Percentiles rank a stretch among this genome's conserved stretches.
Conservation (phyloP, 2,329 filamentous ascomycete species). For the Nakataea oryzae region DNA sequence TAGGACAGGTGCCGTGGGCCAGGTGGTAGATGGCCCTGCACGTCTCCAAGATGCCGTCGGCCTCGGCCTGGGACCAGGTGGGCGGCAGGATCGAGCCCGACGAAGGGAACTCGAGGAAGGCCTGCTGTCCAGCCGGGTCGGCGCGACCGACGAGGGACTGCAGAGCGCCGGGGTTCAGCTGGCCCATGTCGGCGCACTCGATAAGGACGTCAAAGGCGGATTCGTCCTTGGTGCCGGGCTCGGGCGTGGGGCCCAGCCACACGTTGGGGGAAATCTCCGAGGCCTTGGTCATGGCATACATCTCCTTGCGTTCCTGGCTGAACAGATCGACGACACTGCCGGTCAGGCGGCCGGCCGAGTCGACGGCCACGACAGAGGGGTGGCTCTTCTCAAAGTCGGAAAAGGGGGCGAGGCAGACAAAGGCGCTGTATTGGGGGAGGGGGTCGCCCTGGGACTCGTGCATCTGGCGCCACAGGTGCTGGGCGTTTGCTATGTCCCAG, state of each 20-base stretch:
- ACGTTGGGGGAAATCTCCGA: constrained; percentile 86
- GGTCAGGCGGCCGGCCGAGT: constrained; percentile 61
- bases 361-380: constrained; percentile 62
- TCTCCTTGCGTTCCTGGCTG: constrained; percentile 79
- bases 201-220: constrained; percentile 73
- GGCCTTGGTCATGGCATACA: constrained; percentile 85
- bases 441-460: constrained; percentile 44
- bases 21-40: constrained; percentile 86
- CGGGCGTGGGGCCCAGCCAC: constrained; percentile 80
- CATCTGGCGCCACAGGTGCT: constrained; percentile 61
- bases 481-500: constrained; percentile 64
- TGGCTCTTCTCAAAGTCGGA: constrained; percentile 60
- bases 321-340: constrained; percentile 81
- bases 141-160: constrained; percentile 49
- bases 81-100: constrained; percentile 87
- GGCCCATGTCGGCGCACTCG: constrained; percentile 78
- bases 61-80: constrained; percentile 72
- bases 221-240: constrained; percentile 48
- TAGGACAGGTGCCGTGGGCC: constrained; percentile 50
- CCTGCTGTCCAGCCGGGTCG: constrained; percentile 26
- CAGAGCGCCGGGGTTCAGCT: constrained; percentile 60
- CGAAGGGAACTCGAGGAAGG: constrained; percentile 71
- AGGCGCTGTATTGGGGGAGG: constrained; percentile 70
- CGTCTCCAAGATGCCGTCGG: constrained; percentile 74
- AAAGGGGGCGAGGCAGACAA: constrained; percentile 58